Base-by-base conservation (phyloP, 164 flowering plant genomes). In the Macadamia integrifolia region DNA sequence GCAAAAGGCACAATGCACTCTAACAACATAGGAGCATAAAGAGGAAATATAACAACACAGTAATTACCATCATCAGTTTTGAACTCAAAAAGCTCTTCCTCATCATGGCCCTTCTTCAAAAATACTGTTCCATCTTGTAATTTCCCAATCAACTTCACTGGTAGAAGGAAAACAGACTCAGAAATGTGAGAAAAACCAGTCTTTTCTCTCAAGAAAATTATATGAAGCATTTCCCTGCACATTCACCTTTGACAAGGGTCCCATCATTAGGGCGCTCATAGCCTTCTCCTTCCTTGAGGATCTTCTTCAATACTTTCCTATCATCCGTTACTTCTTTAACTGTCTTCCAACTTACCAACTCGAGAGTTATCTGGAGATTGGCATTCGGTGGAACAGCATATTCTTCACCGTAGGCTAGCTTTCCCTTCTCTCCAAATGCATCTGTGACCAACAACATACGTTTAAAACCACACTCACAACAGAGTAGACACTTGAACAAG, bases 371-470 rank as follows among this genome's bases (percentile, higher is more conserved):
- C 3, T 65, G 71, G 17, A 94, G 86, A 0, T 77, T 79, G 0
- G 91, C 85, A 84, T 88, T 94, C 2, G 97, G 90, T 18, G 99
- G 99, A 12, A 92, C 84, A 9, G 83, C 83, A 74, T 74, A 85
- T 69, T 82, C 88, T 49, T 71, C 77, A n/a, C 86, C 88, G 64
- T 80, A 65, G 0, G 86, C 92, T 18, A 83, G 75, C 74, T 82
- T 83, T 3, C 99, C 97, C 52, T 82, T 84, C 73, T 89, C 96
- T 55, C 94, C 98, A 80, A 91, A 93, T 28, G 87, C 98, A 86
- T 93, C 98, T 93, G 78, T 67, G 61, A 42, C 23, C 65, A 66
- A 6, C 30, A 29, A 32, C 18, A 7, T 49, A 32, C 6, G 57
- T 6, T 61, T 2, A 44, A 60, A 18, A 53, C 28, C 35, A 17